Evolutionary conservation across 2,329 filamentous ascomycete species (phyloP), one percentile per base, ranked within the genome.

Genomic region (Incumbomyces delicatus): DNA sequence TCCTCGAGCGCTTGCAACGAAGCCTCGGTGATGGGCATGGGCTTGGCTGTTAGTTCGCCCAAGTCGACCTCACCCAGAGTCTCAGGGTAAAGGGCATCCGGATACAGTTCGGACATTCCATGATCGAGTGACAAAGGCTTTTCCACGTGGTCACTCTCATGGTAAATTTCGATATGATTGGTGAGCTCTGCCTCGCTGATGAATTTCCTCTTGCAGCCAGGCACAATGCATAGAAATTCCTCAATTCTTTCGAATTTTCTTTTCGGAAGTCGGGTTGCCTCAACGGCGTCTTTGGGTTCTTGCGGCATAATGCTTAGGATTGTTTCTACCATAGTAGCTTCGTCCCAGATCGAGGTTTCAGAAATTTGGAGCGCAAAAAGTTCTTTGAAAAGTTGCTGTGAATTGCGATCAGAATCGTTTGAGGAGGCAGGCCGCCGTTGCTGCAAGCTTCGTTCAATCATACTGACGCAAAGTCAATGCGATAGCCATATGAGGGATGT

Each of bases 151-250:
- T 29, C 38, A 29, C 13, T 8, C 7, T n/a, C 22, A 36, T 44
- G 41, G 30, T 35, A n/a, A 10, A 44, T 32, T 16, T 33, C 41
- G 10, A 44, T 35, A 35, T 44, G 41, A 44, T 44, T 44, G 41
- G 11, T 18, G n/a, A 44, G 41, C 31, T 44, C 41, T 11, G 32
- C n/a, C 18, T 44, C 14, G 17, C 35, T 44, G 41, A 44, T 44
- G 41, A 44, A 44, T 4, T 32, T 14, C 14, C 29, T 44, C n/a
- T 10, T 22, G 17, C 41, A 44, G 31, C 20, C 30, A 17, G 30
- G 30, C 14, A 22, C 17, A 27, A 27, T 18, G 27, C 41, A 44
- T 27, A 6, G 41, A 3, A 35, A 31, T 3, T 16, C n/a, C 31
- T 44, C 41, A 4, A 35, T 18, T 16, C 27, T 34, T n/a, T 35